Conservation (phyloP, 129 eudicot species). For the Gnaphalium uliginosum region DNA sequence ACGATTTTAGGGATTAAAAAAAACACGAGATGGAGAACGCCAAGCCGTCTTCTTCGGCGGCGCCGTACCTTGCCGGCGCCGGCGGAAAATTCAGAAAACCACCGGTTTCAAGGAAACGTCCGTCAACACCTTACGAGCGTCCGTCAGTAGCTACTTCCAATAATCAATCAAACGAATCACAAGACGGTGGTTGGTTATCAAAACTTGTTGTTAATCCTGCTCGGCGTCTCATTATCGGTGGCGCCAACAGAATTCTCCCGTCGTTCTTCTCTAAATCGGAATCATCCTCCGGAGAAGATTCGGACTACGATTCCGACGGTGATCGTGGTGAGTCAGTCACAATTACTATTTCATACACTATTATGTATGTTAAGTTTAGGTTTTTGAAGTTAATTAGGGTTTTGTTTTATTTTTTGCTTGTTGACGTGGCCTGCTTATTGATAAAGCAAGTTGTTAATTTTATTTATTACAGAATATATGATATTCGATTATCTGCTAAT, state of each 20-base stretch:
- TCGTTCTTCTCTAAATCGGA: constrained; percentile 46
- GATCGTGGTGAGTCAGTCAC: constrained; percentile 41
- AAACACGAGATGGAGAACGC: constrained; percentile 33
- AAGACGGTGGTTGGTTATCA: constrained; percentile 60
- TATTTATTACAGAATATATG: background rate
- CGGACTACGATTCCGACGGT: constrained; percentile 25
- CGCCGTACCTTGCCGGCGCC: constrained; percentile 49
- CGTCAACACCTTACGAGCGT: constrained; percentile 68
- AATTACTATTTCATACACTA: background rate
- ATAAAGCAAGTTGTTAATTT: background rate
- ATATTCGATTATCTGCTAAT: background rate
- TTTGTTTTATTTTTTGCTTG: constrained; percentile 6
- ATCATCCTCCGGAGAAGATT: constrained; percentile 19
- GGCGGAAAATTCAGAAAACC: constrained; percentile 68
- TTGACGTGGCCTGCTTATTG: background rate
- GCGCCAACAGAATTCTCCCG: constrained; percentile 57
- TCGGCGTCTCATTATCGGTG: constrained; percentile 53
- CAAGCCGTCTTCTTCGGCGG: constrained; percentile 42
- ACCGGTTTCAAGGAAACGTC: constrained; percentile 45
- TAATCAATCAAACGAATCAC: constrained; percentile 15
- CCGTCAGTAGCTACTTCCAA: constrained; percentile 31
- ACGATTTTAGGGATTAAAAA: constrained; percentile 2
- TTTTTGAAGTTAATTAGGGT: constrained; percentile 30
- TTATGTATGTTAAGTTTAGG: constrained; percentile 11
- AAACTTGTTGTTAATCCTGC: constrained; percentile 72